A percentile compares a stretch with the other conserved stretches of the same genome.
Evolutionary conservation across 2,329 filamentous ascomycete genomes (phyloP).

Genomic region (Chrysosporium queenslandicum): DNA sequence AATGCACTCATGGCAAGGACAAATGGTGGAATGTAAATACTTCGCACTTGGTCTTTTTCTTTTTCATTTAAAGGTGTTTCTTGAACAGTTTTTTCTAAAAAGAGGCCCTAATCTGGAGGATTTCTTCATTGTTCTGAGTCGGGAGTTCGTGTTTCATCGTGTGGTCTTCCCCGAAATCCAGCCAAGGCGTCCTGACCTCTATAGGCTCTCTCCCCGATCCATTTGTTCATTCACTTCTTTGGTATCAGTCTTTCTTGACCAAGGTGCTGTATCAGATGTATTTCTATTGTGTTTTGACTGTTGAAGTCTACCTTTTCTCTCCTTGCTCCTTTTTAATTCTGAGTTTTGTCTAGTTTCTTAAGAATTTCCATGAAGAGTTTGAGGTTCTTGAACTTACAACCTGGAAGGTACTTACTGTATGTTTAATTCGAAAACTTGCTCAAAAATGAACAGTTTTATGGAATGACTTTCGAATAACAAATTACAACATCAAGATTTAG

Average conservation of each 20-base stretch:
- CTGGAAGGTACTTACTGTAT: no score
- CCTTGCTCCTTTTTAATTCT: neutral
- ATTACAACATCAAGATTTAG: no score
- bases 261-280: neutral
- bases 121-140: neutral
- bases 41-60: neutral
- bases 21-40: constrained; percentile 22
- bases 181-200: neutral
- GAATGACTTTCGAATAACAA: no score
- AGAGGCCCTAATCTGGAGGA: no score
- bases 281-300: neutral
- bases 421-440: no score
- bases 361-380: no score
- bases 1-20: constrained; percentile 32
- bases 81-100: no score
- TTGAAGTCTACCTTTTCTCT: neutral
- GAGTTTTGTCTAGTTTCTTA: no score
- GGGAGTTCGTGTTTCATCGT: neutral
- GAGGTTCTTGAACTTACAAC: no score
- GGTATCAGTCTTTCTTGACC: neutral
- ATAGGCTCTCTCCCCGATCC: neutral
- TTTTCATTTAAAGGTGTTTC: no score
- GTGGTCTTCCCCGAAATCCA: neutral
- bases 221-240: neutral
- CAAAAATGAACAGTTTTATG: no score